A percentile compares a stretch with the other conserved stretches of the same genome.
phyloP scores from a whole-genome alignment of 2,329 filamentous ascomycete genomes.

The Emericellopsis cladophorae region DNA sequence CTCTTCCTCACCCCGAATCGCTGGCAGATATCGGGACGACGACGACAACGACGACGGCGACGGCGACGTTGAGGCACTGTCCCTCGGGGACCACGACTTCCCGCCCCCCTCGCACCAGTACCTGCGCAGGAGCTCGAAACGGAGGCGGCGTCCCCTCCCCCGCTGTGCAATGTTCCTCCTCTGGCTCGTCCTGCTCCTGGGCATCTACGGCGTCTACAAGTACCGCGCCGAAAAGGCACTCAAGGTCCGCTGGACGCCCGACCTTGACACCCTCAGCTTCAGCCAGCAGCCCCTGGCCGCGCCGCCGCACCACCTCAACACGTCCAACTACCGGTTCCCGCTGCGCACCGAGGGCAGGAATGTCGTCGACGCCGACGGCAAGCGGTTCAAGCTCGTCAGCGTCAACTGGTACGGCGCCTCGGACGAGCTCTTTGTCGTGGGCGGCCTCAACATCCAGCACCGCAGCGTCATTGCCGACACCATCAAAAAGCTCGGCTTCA shows the following conservation, averaged over 20 bases:
- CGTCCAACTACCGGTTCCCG: conserved; percentile 39
- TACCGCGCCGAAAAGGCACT: conserved; percentile 32
- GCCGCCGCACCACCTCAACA: conserved; percentile 26
- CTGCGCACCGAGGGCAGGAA: conserved; percentile 46
- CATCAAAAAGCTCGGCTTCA: conserved; percentile 52
- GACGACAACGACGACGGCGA: no score
- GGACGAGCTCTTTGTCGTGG: conserved; percentile 51
- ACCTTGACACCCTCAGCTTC: conserved; percentile 31
- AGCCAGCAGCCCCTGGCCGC: conserved; percentile 32
- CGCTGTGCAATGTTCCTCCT: conserved; percentile 9
- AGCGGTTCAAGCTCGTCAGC: conserved; percentile 48
- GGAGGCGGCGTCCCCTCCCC: not conserved
- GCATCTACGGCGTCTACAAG: conserved; percentile 23
- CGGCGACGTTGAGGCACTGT: no score
- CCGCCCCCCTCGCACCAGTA: no score
- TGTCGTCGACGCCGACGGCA: conserved; percentile 43
- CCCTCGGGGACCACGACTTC: no score
- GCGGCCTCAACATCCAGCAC: conserved; percentile 51
- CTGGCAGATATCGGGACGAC: no score
- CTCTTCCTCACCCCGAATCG: no score
- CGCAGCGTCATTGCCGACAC: conserved; percentile 45
- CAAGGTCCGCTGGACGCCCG: conserved; percentile 33
- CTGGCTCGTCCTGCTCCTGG: conserved; percentile 16
- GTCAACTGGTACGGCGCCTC: conserved; percentile 63
- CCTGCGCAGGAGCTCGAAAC: no score